phyloP scores from a whole-genome alignment of 805 yeast species.

The Cyberlindnera amylophila region DNA sequence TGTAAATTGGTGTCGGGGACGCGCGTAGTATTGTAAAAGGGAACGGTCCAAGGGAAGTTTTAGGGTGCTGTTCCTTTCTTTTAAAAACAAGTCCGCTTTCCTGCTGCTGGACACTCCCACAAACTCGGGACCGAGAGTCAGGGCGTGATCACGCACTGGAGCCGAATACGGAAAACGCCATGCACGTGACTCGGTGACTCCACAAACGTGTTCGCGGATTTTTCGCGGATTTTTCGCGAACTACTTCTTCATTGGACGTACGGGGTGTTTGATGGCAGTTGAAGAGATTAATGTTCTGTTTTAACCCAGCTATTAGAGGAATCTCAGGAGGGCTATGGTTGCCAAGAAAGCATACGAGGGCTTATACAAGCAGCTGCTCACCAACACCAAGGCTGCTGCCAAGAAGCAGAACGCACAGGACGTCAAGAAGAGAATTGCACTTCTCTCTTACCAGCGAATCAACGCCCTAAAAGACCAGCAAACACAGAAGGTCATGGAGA shows the following conservation, averaged over 20 bases:
- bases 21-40: background rate
- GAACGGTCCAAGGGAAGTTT: constrained; percentile 4
- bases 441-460: constrained; percentile 25
- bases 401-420: constrained; percentile 26
- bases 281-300: constrained; percentile 10
- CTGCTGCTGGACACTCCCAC: background rate
- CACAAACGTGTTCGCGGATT: too few relatives aligned
- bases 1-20: background rate
- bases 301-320: too few relatives aligned
- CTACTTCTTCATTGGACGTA: too few relatives aligned
- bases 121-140: constrained; percentile 13
- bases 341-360: constrained; percentile 16
- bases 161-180: constrained; percentile 7
- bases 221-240: too few relatives aligned
- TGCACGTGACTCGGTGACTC: background rate
- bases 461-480: constrained; percentile 24
- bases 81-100: background rate
- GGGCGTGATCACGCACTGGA: constrained; percentile 10
- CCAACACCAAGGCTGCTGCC: constrained; percentile 21
- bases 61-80: background rate
- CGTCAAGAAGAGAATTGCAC: constrained; percentile 24
- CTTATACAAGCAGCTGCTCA: constrained; percentile 23
- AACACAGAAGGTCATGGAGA: constrained; percentile 17
- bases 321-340: too few relatives aligned
- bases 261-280: background rate